Conservation (phyloP, 768 basidiomycete genomes). For the Clitopilus hobsonii region DNA sequence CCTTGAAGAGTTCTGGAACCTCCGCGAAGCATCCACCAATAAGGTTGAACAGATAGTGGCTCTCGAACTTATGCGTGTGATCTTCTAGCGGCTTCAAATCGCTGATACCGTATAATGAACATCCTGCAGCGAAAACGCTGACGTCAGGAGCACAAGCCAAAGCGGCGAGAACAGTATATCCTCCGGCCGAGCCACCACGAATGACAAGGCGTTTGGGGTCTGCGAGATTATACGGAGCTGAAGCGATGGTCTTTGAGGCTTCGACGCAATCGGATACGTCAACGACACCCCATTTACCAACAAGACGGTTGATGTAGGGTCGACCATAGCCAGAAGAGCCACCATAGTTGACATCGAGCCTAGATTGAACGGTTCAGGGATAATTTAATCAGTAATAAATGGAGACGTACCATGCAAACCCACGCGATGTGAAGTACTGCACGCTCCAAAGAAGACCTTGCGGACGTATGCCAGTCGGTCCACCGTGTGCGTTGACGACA, state of each 20-base stretch:
- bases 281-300: constrained; percentile 66
- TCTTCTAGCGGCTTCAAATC: constrained; percentile 52
- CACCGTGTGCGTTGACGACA: constrained; percentile 64
- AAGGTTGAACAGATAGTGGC: constrained; percentile 52
- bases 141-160: constrained; percentile 34
- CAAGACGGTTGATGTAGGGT: constrained; percentile 57
- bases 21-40: constrained; percentile 55
- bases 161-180: constrained; percentile 59
- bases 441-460: constrained; percentile 51
- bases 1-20: constrained; percentile 52
- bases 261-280: constrained; percentile 65
- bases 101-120: constrained; percentile 65
- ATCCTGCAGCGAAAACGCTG: constrained; percentile 55
- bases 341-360: constrained; percentile 74
- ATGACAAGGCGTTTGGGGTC: constrained; percentile 64
- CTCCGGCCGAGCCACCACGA: constrained; percentile 71
- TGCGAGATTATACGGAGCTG: constrained; percentile 43
- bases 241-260: constrained; percentile 47
- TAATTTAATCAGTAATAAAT: background rate
- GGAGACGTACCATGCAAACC: constrained; percentile 62
- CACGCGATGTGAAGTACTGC: constrained; percentile 66
- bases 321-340: constrained; percentile 75
- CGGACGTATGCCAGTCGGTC: constrained; percentile 49
- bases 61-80: constrained; percentile 73
- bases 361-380: constrained; percentile 13